Evolutionary conservation across 352 stramenopile species (phyloP).

Genomic region (Globisporangium heterothallicum): DNA sequence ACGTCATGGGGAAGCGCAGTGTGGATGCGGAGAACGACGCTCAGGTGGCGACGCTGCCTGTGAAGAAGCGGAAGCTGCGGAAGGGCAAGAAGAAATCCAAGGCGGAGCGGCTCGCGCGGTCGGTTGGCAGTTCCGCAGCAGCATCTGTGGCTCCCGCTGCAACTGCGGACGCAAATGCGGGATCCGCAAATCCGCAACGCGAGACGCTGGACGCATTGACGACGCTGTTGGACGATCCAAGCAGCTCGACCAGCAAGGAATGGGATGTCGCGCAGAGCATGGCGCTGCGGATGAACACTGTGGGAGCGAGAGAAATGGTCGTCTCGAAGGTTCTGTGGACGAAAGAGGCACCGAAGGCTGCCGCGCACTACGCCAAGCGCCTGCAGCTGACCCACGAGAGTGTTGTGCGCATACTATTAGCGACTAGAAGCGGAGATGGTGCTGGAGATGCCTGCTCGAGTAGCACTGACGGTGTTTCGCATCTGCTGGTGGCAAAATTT

Average conservation of each 20-base stretch:
- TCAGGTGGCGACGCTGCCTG: not conserved
- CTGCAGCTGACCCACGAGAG: constrained; percentile 28
- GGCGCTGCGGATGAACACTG: constrained; percentile 31
- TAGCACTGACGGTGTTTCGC: constrained; percentile 4
- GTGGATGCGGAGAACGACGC: constrained; percentile 2
- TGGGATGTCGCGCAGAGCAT: constrained; percentile 64
- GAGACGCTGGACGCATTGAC: constrained; percentile 5
- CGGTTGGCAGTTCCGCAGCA: too few relatives aligned
- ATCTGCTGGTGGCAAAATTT: constrained; percentile 45
- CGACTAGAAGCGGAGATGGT: constrained; percentile 2
- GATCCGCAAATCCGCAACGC: not conserved
- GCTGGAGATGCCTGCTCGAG: not conserved
- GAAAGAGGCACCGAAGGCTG: constrained; percentile 35
- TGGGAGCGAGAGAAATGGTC: constrained; percentile 31
- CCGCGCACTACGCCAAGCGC: constrained; percentile 64
- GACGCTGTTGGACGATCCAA: not conserved
- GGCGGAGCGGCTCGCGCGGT: constrained; percentile 18
- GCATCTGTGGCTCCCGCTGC: too few relatives aligned
- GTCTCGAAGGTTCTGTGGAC: constrained; percentile 34
- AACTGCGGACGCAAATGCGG: not conserved
- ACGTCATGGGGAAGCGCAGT: constrained; percentile 1
- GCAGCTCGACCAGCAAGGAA: constrained; percentile 14
- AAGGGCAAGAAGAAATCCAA: constrained; percentile 33
- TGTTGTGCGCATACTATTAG: constrained; percentile 18
- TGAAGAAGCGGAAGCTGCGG: constrained; percentile 20